Conservation (phyloP, 148 eudicot species). For the Rhododendron kiyosumense region DNA sequence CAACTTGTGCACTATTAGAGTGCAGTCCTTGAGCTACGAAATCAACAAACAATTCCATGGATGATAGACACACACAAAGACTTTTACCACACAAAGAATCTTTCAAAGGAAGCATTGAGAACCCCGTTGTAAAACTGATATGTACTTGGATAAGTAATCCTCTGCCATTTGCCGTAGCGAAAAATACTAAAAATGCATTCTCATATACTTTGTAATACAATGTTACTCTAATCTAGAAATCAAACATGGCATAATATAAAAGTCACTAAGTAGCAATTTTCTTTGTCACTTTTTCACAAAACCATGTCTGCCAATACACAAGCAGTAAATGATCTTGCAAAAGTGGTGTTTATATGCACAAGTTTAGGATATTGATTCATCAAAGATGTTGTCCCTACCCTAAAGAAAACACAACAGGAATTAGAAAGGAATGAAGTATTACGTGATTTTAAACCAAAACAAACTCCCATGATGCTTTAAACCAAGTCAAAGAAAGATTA, state of each 20-base stretch:
- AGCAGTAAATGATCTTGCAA: not conserved
- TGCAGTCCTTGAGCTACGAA: no score
- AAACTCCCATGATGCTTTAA: not conserved
- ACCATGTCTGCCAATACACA: not conserved
- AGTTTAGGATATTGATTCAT: slow-evolving; percentile 33
- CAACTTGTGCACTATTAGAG: no score
- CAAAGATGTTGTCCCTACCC: slow-evolving; percentile 62
- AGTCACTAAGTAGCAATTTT: not conserved
- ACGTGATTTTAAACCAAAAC: not conserved
- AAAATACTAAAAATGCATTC: not conserved
- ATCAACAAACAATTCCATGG: no score
- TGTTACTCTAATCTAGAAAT: not conserved
- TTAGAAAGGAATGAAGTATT: not conserved
- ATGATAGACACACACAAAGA: no score
- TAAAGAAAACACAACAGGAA: slow-evolving; percentile 2
- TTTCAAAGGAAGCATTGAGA: not conserved
- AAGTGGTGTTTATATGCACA: not conserved
- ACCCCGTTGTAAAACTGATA: not conserved
- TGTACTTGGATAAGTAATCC: not conserved
- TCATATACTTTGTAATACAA: not conserved
- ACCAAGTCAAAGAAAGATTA: not conserved
- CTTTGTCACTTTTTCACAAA: not conserved
- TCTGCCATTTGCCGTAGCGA: not conserved
- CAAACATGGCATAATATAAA: not conserved
- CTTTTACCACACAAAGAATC: no score